Conservation (phyloP, 2,329 filamentous ascomycete genomes). For the Westerdykella aurantiaca region DNA sequence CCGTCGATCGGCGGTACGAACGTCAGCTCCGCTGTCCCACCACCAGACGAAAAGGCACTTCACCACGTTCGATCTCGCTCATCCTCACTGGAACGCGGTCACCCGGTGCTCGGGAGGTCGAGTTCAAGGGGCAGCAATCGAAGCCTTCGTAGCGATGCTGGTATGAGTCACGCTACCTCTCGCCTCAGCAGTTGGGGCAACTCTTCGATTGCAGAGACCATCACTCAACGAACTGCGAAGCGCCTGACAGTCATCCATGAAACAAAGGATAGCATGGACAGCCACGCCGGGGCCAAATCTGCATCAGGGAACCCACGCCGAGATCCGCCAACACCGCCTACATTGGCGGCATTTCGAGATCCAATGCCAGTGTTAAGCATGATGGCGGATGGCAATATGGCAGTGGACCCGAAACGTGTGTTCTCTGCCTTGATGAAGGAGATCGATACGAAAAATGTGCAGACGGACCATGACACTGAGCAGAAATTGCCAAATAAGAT, state of each 20-base stretch:
- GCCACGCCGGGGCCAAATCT: slow-evolving; percentile 1
- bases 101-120: slow-evolving; percentile 10
- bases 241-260: slow-evolving; percentile 62
- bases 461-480: neutral
- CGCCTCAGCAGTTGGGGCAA: slow-evolving; percentile 67
- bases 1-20: slow-evolving; percentile 17
- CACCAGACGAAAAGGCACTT: slow-evolving; percentile 43
- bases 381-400: slow-evolving; percentile 18
- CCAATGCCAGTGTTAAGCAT: slow-evolving; percentile 28
- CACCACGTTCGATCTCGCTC: slow-evolving; percentile 32
- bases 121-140: slow-evolving; percentile 20
- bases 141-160: slow-evolving; percentile 31
- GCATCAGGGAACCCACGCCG: slow-evolving; percentile 4
- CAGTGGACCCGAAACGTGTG: slow-evolving; percentile 30
- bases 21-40: slow-evolving; percentile 31
- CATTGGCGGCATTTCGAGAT: slow-evolving; percentile 25
- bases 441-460: slow-evolving; percentile 18
- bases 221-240: slow-evolving; percentile 49
- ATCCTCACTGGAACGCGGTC: slow-evolving; percentile 16
- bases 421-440: slow-evolving; percentile 35
- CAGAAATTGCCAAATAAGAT: neutral
- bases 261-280: slow-evolving; percentile 35
- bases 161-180: slow-evolving; percentile 48
- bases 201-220: slow-evolving; percentile 54
- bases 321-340: slow-evolving; percentile 16